phyloP scores from a whole-genome alignment of 371 early-diverging fungal species.

The Rhizopus microsporus region DNA sequence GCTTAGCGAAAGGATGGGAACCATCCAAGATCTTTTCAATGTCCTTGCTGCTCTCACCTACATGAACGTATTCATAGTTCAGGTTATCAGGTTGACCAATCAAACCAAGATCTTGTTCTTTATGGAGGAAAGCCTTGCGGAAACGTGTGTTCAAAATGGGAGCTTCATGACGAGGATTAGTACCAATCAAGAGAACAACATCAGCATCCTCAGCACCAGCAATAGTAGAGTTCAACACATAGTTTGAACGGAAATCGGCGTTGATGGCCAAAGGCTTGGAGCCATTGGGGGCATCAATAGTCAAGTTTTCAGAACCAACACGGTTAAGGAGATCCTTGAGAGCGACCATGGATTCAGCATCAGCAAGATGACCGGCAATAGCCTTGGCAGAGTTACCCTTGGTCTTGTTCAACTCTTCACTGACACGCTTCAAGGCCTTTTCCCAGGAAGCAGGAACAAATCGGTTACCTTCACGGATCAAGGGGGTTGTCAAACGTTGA shows the following conservation, averaged over 20 bases:
- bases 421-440: conserved; percentile 80
- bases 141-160: conserved; percentile 94
- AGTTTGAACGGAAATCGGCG: conserved; percentile 89
- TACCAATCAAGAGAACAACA: conserved; percentile 87
- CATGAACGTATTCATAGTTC: conserved; percentile 90
- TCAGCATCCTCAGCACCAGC: conserved; percentile 92
- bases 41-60: conserved; percentile 71
- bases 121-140: conserved; percentile 90
- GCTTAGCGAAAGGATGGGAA: conserved; percentile 74
- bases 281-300: conserved; percentile 71
- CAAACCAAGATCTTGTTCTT: conserved; percentile 78
- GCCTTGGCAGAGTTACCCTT: conserved; percentile 73
- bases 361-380: conserved; percentile 93
- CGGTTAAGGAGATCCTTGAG: conserved; percentile 94
- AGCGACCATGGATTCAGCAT: conserved; percentile 80
- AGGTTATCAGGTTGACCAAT: conserved; percentile 78
- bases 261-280: conserved; percentile 61
- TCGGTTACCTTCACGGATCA: conserved; percentile 82
- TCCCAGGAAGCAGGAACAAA: conserved; percentile 89
- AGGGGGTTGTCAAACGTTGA: conserved; percentile 91
- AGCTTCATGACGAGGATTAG: conserved; percentile 97
- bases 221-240: conserved; percentile 83
- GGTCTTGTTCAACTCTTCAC: conserved; percentile 60
- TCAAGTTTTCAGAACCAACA: conserved; percentile 82
- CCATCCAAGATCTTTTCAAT: conserved; percentile 75